Percentiles rank a stretch among this genome's conserved stretches.
Conservation (phyloP, 768 basidiomycete genomes). For the Psilocybe cubensis region DNA sequence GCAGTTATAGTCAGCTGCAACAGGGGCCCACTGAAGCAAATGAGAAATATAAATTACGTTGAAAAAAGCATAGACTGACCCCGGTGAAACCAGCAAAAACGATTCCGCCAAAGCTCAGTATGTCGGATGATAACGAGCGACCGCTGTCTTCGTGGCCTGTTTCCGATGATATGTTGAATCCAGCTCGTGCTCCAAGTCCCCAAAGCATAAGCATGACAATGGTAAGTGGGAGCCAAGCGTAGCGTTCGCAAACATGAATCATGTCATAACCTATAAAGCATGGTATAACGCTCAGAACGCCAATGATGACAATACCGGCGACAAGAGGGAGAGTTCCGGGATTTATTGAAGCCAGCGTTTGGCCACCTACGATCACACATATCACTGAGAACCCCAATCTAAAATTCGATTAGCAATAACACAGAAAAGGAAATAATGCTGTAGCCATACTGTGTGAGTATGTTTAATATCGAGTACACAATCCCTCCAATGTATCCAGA, state of each 20-base stretch:
- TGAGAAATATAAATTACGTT: background rate
- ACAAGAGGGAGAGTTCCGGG: conserved; percentile 17
- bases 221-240: conserved; percentile 17
- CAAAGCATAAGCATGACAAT: conserved; percentile 18
- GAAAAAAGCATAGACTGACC: background rate
- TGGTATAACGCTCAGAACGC: conserved; percentile 19
- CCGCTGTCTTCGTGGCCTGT: conserved; percentile 13
- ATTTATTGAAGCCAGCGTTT: conserved; percentile 17
- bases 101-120: conserved; percentile 19
- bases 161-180: conserved; percentile 14
- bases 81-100: conserved; percentile 18
- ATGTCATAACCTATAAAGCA: conserved; percentile 21
- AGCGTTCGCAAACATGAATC: conserved; percentile 19
- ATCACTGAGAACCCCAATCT: conserved; percentile 20
- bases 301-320: conserved; percentile 16
- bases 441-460: conserved; percentile 17
- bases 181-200: conserved; percentile 17
- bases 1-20: conserved; percentile 20
- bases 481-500: conserved; percentile 20
- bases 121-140: conserved; percentile 13
- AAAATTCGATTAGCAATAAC: background rate
- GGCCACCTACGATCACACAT: conserved; percentile 20
- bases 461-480: conserved; percentile 20
- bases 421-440: background rate
- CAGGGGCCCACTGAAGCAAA: conserved; percentile 15